Evolutionary conservation across 805 yeast species (phyloP).

Genomic region (Candida broadrunensis): DNA sequence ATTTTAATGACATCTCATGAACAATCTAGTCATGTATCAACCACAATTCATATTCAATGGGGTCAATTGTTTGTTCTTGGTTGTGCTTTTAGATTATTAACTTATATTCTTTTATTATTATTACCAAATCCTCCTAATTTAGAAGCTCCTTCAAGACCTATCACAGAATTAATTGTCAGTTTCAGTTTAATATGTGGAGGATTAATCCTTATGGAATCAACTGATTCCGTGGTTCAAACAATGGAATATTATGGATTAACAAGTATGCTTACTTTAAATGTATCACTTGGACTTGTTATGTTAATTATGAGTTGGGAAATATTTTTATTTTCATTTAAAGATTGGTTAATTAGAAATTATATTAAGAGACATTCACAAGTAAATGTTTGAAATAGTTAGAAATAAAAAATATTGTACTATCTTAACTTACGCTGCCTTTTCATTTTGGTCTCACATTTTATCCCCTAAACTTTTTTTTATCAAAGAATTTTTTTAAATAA

Average conservation of each 20-base stretch:
- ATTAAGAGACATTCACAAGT: too few relatives aligned
- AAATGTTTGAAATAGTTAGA: too few relatives aligned
- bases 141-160: conserved; percentile 53
- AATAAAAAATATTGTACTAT: too few relatives aligned
- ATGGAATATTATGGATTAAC: conserved; percentile 65
- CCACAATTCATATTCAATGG: conserved; percentile 88
- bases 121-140: conserved; percentile 31
- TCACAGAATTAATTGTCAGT: conserved; percentile 78
- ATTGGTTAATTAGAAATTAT: conserved; percentile 26
- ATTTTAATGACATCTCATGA: conserved; percentile 91
- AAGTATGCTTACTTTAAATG: conserved; percentile 91
- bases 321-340: conserved; percentile 61
- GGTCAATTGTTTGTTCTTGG: conserved; percentile 82
- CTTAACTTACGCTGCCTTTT: too few relatives aligned
- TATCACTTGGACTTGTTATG: conserved; percentile 75
- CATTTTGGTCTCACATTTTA: too few relatives aligned
- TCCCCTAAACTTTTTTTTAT: too few relatives aligned
- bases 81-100: conserved; percentile 70
- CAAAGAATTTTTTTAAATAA: too few relatives aligned
- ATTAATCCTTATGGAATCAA: conserved; percentile 84
- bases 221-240: conserved; percentile 80
- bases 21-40: conserved; percentile 77
- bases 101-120: conserved; percentile 53
- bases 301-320: conserved; percentile 88
- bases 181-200: conserved; percentile 89